Evolutionary conservation across 2,329 filamentous ascomycete genomes (phyloP).

Genomic region (Ophiostoma populinum): DNA sequence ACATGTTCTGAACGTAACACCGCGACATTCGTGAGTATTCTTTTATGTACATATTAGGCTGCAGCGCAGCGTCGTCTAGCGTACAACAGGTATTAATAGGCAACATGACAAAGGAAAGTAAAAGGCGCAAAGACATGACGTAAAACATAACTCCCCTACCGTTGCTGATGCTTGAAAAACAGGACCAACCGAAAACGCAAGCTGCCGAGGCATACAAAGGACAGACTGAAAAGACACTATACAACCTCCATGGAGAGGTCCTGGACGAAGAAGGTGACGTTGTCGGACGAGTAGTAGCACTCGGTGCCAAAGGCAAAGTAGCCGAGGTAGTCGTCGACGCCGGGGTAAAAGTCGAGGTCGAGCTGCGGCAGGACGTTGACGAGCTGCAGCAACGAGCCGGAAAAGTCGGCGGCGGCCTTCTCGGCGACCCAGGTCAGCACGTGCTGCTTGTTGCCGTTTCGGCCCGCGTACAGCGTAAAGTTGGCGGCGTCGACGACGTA

Average conservation of each 20-base stretch:
- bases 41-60: no score
- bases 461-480: slow-evolving; percentile 26
- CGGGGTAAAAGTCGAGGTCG: slow-evolving; percentile 20
- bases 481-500: slow-evolving; percentile 22
- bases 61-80: no score
- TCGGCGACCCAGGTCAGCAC: slow-evolving; percentile 33
- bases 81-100: no score
- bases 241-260: slow-evolving; percentile 19
- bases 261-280: slow-evolving; percentile 31
- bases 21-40: no score
- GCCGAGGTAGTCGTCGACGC: slow-evolving; percentile 27
- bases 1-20: no score
- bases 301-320: slow-evolving; percentile 36
- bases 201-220: no score
- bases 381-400: slow-evolving; percentile 29
- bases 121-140: no score
- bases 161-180: no score
- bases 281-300: slow-evolving; percentile 23
- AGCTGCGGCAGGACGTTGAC: slow-evolving; percentile 22
- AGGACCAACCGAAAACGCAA: neutral
- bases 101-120: no score
- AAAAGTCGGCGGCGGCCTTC: slow-evolving; percentile 21
- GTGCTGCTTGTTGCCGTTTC: slow-evolving; percentile 23
- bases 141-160: no score
- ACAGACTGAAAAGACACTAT: slow-evolving; percentile 2